A percentile compares a stretch with the other conserved stretches of the same genome.
Conservation (phyloP, 257 asterid species). For the Capsicum rhomboideum region DNA sequence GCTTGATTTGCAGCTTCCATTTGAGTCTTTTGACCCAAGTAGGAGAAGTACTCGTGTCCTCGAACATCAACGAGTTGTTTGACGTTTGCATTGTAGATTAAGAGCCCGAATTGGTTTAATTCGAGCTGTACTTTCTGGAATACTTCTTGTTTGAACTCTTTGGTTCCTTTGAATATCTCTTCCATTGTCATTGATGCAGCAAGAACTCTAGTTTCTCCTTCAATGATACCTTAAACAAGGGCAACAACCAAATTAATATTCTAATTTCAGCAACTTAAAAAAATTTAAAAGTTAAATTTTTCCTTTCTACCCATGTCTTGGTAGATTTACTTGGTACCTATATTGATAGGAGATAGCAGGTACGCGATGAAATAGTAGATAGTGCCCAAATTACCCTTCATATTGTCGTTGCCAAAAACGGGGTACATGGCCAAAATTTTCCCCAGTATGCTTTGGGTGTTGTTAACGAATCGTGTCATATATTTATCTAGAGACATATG, state of each 20-base stretch:
- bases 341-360: not conserved
- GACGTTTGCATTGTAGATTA: conserved; percentile 63
- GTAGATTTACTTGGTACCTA: not conserved
- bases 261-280: too few species aligned
- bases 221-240: conserved; percentile 57
- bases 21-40: conserved; percentile 58
- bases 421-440: too few species aligned
- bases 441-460: too few species aligned
- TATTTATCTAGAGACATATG: too few species aligned
- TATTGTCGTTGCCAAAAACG: too few species aligned
- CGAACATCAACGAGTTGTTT: conserved; percentile 64
- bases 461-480: too few species aligned
- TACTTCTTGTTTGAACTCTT: conserved; percentile 50
- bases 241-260: not conserved
- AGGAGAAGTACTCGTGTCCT: conserved; percentile 65
- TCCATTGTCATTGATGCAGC: conserved; percentile 81
- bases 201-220: conserved; percentile 63
- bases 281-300: too few species aligned
- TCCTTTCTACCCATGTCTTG: too few species aligned
- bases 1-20: conserved; percentile 75
- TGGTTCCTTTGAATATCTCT: conserved; percentile 48
- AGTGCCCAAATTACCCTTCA: too few species aligned
- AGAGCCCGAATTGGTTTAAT: conserved; percentile 49
- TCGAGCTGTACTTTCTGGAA: conserved; percentile 63
- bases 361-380: not conserved